Conservation (phyloP, 805 yeast species). For the Ogataea corticis region DNA sequence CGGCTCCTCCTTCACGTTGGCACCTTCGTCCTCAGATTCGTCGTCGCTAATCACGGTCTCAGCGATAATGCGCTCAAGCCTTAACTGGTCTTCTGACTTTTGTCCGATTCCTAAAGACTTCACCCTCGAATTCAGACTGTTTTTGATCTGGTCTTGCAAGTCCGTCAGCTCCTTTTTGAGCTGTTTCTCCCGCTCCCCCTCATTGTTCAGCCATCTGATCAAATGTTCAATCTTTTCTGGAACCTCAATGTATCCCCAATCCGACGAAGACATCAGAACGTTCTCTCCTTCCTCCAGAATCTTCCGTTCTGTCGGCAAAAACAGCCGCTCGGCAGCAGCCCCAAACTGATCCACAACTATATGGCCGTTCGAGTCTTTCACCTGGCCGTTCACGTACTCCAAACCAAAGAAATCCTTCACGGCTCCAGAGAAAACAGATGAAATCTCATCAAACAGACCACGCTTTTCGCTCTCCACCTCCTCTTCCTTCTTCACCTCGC, state of each 20-base stretch:
- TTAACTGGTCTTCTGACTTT: slow-evolving; percentile 43
- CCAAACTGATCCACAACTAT: slow-evolving; percentile 40
- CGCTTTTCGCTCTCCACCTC: neutral
- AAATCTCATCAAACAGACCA: neutral
- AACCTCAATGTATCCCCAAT: slow-evolving; percentile 74
- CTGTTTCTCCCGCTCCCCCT: slow-evolving; percentile 72
- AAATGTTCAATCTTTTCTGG: slow-evolving; percentile 57
- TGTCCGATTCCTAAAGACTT: slow-evolving; percentile 50
- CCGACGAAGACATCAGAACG: slow-evolving; percentile 48
- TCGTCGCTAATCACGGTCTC: slow-evolving; percentile 40
- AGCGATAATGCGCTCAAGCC: slow-evolving; percentile 40
- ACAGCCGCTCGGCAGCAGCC: slow-evolving; percentile 30
- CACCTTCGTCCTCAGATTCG: slow-evolving; percentile 22
- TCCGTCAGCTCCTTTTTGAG: slow-evolving; percentile 60
- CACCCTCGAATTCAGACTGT: slow-evolving; percentile 60
- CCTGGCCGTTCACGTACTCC: slow-evolving; percentile 28
- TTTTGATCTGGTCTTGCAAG: slow-evolving; percentile 51
- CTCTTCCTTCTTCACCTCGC: neutral
- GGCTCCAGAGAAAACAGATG: slow-evolving; percentile 22
- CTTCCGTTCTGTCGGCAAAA: slow-evolving; percentile 54
- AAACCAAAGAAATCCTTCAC: slow-evolving; percentile 35
- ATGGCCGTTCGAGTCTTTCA: slow-evolving; percentile 24
- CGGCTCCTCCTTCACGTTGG: slow-evolving; percentile 21
- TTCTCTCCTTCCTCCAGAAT: slow-evolving; percentile 65
- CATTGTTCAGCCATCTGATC: slow-evolving; percentile 66